A percentile compares a stretch with the other conserved stretches of the same genome.
phyloP scores from a whole-genome alignment of 169 alveolate genomes.

The Cryptosporidium meleagridis region DNA sequence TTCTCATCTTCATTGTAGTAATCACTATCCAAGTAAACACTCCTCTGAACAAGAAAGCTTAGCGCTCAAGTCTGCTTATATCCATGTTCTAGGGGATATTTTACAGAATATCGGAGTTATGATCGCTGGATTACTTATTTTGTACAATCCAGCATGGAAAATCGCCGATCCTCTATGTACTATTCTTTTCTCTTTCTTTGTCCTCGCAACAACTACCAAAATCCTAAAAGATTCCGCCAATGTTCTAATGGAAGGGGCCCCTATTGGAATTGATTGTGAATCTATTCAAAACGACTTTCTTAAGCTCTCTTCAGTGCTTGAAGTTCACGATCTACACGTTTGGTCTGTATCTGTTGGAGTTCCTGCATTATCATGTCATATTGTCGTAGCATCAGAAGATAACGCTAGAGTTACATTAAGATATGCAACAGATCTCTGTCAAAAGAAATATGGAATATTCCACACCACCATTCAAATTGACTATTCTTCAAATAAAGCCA shows the following conservation, averaged over 20 bases:
- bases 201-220: conserved; percentile 92
- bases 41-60: conserved; percentile 82
- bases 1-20: conserved; percentile 50
- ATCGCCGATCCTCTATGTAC: conserved; percentile 97
- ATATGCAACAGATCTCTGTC: conserved; percentile 86
- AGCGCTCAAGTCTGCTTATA: conserved; percentile 92
- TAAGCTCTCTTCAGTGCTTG: conserved; percentile 89
- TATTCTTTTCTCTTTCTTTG: conserved; percentile 91
- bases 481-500: conserved; percentile 80
- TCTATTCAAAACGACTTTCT: conserved; percentile 85
- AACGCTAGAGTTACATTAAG: conserved; percentile 79
- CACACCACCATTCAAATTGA: conserved; percentile 90
- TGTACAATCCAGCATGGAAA: conserved; percentile 85
- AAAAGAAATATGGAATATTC: conserved; percentile 84
- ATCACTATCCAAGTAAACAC: conserved; percentile 34
- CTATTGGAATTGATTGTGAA: conserved; percentile 87
- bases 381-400: conserved; percentile 84
- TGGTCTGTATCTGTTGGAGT: conserved; percentile 95
- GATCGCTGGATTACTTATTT: conserved; percentile 91
- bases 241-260: conserved; percentile 96
- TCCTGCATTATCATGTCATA: conserved; percentile 92
- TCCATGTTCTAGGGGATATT: conserved; percentile 95
- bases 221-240: conserved; percentile 90
- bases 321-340: conserved; percentile 95
- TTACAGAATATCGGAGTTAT: conserved; percentile 93